These are phyloP conservation scores for Yarrowia divulgata DNA, from an alignment of 805 yeast species.

Conservation along the genomic window DNA sequence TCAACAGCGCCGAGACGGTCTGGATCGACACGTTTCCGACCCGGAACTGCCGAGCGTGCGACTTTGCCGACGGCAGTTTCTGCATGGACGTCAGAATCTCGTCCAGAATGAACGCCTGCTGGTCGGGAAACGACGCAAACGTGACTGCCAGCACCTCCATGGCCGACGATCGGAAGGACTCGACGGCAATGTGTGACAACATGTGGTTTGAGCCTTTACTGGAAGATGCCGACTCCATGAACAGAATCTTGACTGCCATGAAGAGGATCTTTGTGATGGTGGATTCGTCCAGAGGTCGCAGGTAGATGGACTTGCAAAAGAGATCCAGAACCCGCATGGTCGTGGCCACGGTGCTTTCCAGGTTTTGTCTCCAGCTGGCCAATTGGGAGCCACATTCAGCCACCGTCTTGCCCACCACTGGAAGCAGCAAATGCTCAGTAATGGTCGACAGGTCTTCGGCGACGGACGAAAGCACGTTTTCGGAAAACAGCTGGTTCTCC, in stretches of 20 bases:
- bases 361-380: conserved; percentile 22
- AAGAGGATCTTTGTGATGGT: conserved; percentile 67
- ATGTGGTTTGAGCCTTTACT: conserved; percentile 45
- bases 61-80: conserved; percentile 57
- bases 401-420: not conserved
- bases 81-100: conserved; percentile 65
- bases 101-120: conserved; percentile 64
- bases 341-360: not conserved
- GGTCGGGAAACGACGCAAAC: conserved; percentile 52
- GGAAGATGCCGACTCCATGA: conserved; percentile 49
- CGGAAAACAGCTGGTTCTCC: conserved; percentile 35
- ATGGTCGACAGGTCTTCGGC: conserved; percentile 10
- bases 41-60: conserved; percentile 55
- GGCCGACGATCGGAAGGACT: conserved; percentile 47
- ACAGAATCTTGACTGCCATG: conserved; percentile 55
- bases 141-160: conserved; percentile 46
- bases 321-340: conserved; percentile 6
- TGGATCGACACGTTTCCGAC: conserved; percentile 60
- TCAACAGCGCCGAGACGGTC: conserved; percentile 56
- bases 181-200: conserved; percentile 45
- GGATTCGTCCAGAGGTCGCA: conserved; percentile 55
- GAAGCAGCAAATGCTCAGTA: conserved; percentile 7
- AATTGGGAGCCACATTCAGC: conserved; percentile 7
- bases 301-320: conserved; percentile 23
- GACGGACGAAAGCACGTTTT: not conserved